phyloP scores from a whole-genome alignment of 371 early-diverging fungal genomes.

The Apophysomyces variabilis region DNA sequence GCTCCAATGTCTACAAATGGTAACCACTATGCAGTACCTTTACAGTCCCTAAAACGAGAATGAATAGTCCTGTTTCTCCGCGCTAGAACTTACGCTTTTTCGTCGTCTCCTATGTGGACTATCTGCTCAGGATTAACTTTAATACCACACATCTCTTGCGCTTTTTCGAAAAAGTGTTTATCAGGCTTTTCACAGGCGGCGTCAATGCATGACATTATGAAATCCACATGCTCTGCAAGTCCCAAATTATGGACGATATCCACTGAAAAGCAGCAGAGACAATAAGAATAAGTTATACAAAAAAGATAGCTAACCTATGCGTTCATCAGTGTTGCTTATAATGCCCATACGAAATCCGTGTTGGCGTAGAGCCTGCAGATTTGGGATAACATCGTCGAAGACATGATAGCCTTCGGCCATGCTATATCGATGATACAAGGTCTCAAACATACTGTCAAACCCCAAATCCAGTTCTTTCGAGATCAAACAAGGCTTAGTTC shows the following conservation, averaged over 20 bases:
- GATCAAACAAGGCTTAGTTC: constrained; percentile 1
- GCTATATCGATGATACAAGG: constrained; percentile 43
- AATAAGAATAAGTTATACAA: not conserved
- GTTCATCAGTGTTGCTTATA: constrained; percentile 54
- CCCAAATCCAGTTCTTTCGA: constrained; percentile 35
- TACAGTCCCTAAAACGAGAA: constrained; percentile 10
- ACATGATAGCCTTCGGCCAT: constrained; percentile 47
- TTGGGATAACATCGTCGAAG: constrained; percentile 42
- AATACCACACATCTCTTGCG: constrained; percentile 13
- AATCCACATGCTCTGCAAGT: constrained; percentile 45
- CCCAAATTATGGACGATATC: constrained; percentile 41
- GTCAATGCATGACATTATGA: constrained; percentile 39
- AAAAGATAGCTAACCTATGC: constrained; percentile 35
- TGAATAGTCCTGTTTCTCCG: not conserved
- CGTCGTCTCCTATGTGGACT: constrained; percentile 30
- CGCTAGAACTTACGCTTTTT: constrained; percentile 11
- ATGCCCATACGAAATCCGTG: constrained; percentile 49
- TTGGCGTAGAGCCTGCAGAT: constrained; percentile 33
- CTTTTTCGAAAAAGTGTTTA: constrained; percentile 41
- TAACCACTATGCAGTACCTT: constrained; percentile 1
- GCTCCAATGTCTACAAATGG: not conserved
- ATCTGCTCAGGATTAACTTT: constrained; percentile 13
- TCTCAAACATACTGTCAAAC: constrained; percentile 39
- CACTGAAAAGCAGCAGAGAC: constrained; percentile 19
- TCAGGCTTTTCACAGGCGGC: constrained; percentile 46